Base-by-base conservation (phyloP, 1,284 basidiomycete species). In the Xerocomus minutiporus region DNA sequence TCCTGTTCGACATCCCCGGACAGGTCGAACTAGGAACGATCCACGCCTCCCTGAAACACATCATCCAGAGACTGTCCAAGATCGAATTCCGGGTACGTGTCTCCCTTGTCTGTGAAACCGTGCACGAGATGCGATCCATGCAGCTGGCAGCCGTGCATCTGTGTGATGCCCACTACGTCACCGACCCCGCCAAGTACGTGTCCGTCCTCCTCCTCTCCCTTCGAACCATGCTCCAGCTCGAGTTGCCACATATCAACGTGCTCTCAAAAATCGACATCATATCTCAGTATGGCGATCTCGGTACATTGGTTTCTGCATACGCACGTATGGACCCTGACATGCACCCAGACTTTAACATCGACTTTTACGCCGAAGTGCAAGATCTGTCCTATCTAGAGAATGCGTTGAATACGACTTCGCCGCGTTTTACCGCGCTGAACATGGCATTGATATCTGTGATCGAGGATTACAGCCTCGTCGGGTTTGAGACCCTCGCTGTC, bases 11-110 rank as follows among this genome's bases (percentile, higher is more conserved):
- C 71, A 81, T 97, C 5, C 96, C 97, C 0, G 97, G 97, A 0
- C 97, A 99, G 72, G 96, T 99, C 45, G 97, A 99, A 71, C 75
- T 99, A 41, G 93, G 90, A 71, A 99, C 97, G 50, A 97, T 96
- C 67, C 97, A 99, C 65, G 83, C 86, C 34, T 93, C 88, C 68
- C 72, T 96, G 64, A 95, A 88, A 75, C 80, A 77, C 53, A 87
- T 95, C 57, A 79, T 81, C 57, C 86, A 78, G 61, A 55, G 55
- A 48, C 74, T 95, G 57, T 76, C 75, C 49, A 94, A 92, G 72
- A 69, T 77, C 61, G 86, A 88, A n/a, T 93, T 91, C 68, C 77
- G 94, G 73, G 93, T 97, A 70, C 70, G 89, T 80, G 15, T 31
- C 54, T 28, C 5, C n/a, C 11, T 38, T 31, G 9, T 41, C 25